phyloP scores from a whole-genome alignment of 441 rosid species.

The Gossypium schwendimanii region DNA sequence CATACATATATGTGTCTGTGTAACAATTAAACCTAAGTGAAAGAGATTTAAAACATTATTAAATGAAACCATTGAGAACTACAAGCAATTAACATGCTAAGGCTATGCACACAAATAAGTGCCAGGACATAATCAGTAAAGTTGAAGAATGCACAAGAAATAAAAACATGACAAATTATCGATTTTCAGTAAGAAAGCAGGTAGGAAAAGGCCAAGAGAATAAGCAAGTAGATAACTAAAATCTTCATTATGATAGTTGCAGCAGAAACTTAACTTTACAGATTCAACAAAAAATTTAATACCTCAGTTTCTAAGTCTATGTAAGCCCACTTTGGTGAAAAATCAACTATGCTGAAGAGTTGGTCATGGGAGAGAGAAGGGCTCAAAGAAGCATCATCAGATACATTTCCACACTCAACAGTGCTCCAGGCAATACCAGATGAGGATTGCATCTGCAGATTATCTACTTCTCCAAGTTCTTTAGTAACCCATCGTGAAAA shows the following conservation, averaged over 20 bases:
- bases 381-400: slow-evolving; percentile 47
- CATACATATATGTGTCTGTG: neutral
- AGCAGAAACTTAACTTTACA: neutral
- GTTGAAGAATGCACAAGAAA: slow-evolving; percentile 2
- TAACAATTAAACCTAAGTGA: neutral
- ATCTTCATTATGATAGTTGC: neutral
- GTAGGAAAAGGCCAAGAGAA: neutral
- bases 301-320: slow-evolving; percentile 73
- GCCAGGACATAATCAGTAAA: neutral
- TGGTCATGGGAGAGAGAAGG: slow-evolving; percentile 91
- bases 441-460: slow-evolving; percentile 62
- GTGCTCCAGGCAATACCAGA: slow-evolving; percentile 64
- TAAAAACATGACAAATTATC: neutral
- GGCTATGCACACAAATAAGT: neutral
- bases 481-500: slow-evolving; percentile 79
- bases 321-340: slow-evolving; percentile 70
- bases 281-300: slow-evolving; percentile 11
- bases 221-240: neutral
- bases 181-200: neutral
- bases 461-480: slow-evolving; percentile 81
- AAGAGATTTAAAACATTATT: neutral
- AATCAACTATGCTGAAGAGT: slow-evolving; percentile 73
- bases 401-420: slow-evolving; percentile 62
- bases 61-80: neutral
- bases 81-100: neutral